Conservation (phyloP, 805 yeast genomes). For the Gaillardinia entomophila region DNA sequence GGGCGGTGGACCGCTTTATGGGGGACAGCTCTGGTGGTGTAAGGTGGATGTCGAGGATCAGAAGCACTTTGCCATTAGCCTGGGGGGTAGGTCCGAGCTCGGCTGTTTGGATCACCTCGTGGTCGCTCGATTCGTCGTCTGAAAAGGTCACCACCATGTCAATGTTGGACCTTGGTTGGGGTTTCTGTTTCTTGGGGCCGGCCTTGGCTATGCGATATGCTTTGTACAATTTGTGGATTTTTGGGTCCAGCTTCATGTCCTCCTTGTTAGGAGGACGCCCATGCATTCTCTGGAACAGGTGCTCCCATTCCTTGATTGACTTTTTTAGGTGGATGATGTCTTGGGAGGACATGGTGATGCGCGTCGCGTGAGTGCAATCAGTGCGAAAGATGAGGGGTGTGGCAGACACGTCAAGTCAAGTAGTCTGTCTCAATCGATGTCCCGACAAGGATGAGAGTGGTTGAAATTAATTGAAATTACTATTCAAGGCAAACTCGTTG, state of each 20-base stretch:
- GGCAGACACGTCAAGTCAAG: too few relatives aligned
- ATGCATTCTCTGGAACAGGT: constrained; percentile 20
- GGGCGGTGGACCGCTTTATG: constrained; percentile 12
- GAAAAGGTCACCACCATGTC: constrained; percentile 4
- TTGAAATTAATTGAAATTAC: too few relatives aligned
- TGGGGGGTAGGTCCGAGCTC: constrained; percentile 88
- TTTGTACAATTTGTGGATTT: constrained; percentile 26
- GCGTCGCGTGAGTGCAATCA: too few relatives aligned
- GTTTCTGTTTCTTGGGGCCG: neutral
- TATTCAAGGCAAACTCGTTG: too few relatives aligned
- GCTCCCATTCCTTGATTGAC: constrained; percentile 37
- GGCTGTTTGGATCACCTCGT: constrained; percentile 8
- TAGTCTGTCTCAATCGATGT: constrained; percentile 1
- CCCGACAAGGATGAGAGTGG: neutral
- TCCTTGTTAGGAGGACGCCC: constrained; percentile 25
- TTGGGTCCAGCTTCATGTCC: constrained; percentile 27
- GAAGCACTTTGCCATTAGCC: constrained; percentile 66
- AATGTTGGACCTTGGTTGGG: neutral
- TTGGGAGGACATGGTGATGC: neutral
- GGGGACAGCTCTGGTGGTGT: constrained; percentile 43
- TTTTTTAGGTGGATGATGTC: constrained; percentile 12
- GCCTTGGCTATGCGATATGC: constrained; percentile 17
- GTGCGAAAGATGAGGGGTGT: too few relatives aligned
- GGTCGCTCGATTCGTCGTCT: constrained; percentile 7
- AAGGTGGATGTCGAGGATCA: constrained; percentile 57